Percentiles rank a stretch among this genome's conserved stretches.
These are phyloP conservation scores for Aspergillus sclerotialis DNA, from an alignment of 2,329 filamentous ascomycete genomes.

Conservation along the genomic window DNA sequence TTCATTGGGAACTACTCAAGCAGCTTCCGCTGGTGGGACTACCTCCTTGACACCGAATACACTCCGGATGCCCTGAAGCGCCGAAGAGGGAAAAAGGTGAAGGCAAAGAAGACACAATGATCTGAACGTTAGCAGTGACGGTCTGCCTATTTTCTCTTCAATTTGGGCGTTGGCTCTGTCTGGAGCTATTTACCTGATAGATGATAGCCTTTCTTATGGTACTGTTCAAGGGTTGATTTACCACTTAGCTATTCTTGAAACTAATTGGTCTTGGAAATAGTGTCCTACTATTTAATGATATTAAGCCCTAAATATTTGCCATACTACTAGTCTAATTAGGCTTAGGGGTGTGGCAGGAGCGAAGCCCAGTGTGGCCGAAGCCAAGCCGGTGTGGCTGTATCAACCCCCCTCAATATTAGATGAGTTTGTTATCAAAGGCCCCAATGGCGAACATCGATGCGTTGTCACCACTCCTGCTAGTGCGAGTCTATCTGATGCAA, in stretches of 20 bases:
- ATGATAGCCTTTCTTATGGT: too few relatives aligned
- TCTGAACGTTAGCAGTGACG: slow-evolving; percentile 3
- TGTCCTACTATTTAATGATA: too few relatives aligned
- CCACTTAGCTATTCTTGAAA: too few relatives aligned
- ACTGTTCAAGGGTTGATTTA: too few relatives aligned
- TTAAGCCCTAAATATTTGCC: too few relatives aligned
- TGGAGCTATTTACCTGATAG: slow-evolving; percentile 2
- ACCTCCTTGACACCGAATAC: slow-evolving; percentile 84
- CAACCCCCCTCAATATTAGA: too few relatives aligned
- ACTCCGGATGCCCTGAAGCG: slow-evolving; percentile 78
- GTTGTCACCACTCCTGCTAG: slow-evolving; percentile 12
- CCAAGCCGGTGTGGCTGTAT: too few relatives aligned
- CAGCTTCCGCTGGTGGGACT: slow-evolving; percentile 99
- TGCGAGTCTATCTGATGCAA: slow-evolving; percentile 11
- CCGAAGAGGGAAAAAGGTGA: slow-evolving; percentile 57
- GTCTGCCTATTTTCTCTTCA: slow-evolving; percentile 6
- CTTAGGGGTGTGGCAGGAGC: too few relatives aligned
- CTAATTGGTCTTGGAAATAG: too few relatives aligned
- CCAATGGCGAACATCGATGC: slow-evolving; percentile 17
- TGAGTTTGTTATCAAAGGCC: too few relatives aligned
- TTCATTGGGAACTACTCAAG: slow-evolving; percentile 98
- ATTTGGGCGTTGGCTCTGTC: slow-evolving; percentile 3
- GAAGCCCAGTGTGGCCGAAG: too few relatives aligned
- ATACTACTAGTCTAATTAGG: too few relatives aligned
- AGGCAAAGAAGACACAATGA: slow-evolving; percentile 4